phyloP scores from a whole-genome alignment of 164 flowering plant genomes.

The Stephania japonica region DNA sequence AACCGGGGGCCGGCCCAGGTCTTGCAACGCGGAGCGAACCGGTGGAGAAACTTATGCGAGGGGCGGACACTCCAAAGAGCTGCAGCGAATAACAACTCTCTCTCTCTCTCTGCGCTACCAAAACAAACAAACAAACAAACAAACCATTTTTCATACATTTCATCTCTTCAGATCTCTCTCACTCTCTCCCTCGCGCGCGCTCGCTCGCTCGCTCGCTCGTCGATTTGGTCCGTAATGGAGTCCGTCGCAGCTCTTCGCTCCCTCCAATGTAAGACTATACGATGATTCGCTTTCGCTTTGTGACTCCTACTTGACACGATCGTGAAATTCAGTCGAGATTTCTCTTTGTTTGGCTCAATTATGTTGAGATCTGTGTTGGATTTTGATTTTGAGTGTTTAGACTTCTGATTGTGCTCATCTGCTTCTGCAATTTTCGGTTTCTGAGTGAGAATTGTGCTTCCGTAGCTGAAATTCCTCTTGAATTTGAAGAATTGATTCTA shows the following conservation, averaged over 20 bases:
- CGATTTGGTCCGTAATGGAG: constrained; percentile 32
- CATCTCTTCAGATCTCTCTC: constrained; percentile 3
- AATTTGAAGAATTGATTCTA: background rate
- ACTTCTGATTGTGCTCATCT: background rate
- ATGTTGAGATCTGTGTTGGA: background rate
- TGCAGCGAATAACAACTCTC: too few relatives aligned
- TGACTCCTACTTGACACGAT: background rate
- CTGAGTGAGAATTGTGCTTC: background rate
- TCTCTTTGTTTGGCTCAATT: background rate
- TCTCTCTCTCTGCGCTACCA: background rate
- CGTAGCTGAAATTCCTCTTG: background rate
- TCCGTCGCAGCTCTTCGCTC: constrained; percentile 47
- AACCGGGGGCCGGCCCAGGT: background rate
- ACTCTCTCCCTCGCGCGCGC: background rate
- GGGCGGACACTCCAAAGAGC: constrained; percentile 36
- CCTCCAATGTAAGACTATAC: constrained; percentile 29
- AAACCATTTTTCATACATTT: too few relatives aligned
- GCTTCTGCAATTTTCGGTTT: background rate
- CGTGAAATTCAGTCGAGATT: background rate
- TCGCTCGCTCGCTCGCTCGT: background rate
- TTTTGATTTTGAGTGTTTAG: too few relatives aligned
- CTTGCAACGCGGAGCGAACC: background rate
- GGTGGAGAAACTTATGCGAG: constrained; percentile 30
- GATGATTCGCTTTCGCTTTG: background rate
- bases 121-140: too few relatives aligned